Conservation (phyloP, 106 monocot species). For the Vanilla planifolia region DNA sequence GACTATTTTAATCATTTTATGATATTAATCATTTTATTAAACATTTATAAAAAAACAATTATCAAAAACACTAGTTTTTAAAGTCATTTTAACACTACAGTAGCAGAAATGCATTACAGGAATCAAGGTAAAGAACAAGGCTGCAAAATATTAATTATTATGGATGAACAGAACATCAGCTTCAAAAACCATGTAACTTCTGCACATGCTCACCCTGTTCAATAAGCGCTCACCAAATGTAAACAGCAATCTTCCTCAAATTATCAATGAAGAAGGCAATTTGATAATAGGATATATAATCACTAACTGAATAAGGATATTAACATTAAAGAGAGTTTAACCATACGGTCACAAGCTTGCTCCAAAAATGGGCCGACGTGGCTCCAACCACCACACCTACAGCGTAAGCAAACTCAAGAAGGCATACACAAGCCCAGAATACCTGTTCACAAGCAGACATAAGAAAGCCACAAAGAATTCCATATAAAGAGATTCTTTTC, state of each 20-base stretch:
- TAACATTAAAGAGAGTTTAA: not conserved
- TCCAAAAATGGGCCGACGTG: conserved; percentile 68
- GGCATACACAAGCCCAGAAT: conserved; percentile 90
- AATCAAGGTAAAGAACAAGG: no score
- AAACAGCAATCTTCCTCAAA: conserved; percentile 1
- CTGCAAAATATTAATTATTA: not conserved
- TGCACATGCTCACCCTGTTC: not conserved
- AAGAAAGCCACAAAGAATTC: no score
- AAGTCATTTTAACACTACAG: no score
- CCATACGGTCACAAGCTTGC: conserved; percentile 76
- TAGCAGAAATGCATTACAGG: no score
- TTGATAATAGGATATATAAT: not conserved
- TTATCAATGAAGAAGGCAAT: not conserved
- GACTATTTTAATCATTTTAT: no score
- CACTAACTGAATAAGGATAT: not conserved
- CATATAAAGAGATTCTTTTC: not conserved
- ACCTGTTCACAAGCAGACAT: conserved; percentile 38
- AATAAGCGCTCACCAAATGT: conserved; percentile 1
- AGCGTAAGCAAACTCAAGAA: conserved; percentile 82
- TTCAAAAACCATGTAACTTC: not conserved
- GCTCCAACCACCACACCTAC: conserved; percentile 62
- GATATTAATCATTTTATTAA: no score
- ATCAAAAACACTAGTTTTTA: no score
- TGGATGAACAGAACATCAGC: not conserved
- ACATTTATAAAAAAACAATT: no score